Evolutionary conservation across 768 basidiomycete genomes (phyloP), one percentile per base, ranked within the genome.

Genomic region (Leucogyrophana mollusca): DNA sequence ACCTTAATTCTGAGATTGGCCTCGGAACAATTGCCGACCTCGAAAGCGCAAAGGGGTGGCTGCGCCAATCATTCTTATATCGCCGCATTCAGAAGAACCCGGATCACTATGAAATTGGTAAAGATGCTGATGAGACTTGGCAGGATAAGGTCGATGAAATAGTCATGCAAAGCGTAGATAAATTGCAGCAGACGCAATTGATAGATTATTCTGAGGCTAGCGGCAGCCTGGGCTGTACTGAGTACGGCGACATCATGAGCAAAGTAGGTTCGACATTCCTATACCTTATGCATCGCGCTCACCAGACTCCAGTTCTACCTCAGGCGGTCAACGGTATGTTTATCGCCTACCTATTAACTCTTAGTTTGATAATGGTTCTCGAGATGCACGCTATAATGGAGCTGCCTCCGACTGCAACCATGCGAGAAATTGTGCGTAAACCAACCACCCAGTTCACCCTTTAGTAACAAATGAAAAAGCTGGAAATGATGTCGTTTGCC

Each of bases 1-100:
- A 97, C 63, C 68, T 99, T 53, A 97, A 97, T 58, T 92, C 92
- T 2, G 95, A 99, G 68, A 87, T 97, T 45, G 86, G 86, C 0
- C 74, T 97, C 9, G 80, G 83, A 2, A 94, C 94, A 0, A 94
- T 99, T 57, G 81, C 75, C 3, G 73, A 77, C 54, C 50, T 88
- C 4, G 64, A 74, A 2, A 78, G 77, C 5, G 95, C 93, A 1
- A 87, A 87, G 55, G 69, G 75, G 13, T 99, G 96, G 96, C 67
- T 95, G 20, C 78, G 74, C 17, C 81, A 77, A 45, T 90, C 94
- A 0, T 99, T 97, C 66, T 69, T 99, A 11, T 95, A 79, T 58
- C 85, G 87, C 43, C 78, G 96, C 17, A 82, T 99, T 46, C 79
- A 83, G 53, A 82, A 83, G 62, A 97, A 99, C 58, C 90, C 94